phyloP scores from a whole-genome alignment of 2,329 filamentous ascomycete species.

The Thielaviopsis punctulata region DNA sequence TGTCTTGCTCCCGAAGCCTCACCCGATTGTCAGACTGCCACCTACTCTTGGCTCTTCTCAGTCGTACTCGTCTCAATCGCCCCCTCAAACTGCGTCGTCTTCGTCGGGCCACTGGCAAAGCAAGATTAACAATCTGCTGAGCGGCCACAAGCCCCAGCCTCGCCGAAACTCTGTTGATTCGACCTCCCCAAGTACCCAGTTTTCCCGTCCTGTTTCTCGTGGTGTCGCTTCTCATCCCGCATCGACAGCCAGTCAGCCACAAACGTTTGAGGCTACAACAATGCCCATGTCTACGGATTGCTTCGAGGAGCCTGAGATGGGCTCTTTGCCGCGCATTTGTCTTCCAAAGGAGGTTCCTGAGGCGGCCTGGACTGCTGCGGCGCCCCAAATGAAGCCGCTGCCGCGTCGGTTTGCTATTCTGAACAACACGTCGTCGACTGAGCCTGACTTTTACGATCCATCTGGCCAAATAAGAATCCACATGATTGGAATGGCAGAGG shows the following conservation, averaged over 20 bases:
- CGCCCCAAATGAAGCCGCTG: constrained; percentile 35
- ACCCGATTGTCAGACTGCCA: constrained; percentile 68
- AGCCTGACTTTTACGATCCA: constrained; percentile 20
- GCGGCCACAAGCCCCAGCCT: constrained; percentile 24
- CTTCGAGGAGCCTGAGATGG: constrained; percentile 67
- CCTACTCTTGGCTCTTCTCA: constrained; percentile 25
- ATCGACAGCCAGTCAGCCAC: not conserved
- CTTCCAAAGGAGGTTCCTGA: constrained; percentile 47
- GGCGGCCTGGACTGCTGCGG: constrained; percentile 43
- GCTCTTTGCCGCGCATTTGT: constrained; percentile 53
- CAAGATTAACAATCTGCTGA: constrained; percentile 64
- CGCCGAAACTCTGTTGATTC: constrained; percentile 1
- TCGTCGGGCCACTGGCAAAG: constrained; percentile 46
- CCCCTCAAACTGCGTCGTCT: not conserved
- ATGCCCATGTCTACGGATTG: constrained; percentile 63
- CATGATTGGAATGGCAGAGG: constrained; percentile 23
- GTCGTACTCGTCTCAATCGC: not conserved
- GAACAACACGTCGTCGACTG: constrained; percentile 20
- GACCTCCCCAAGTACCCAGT: not conserved
- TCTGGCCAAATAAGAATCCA: constrained; percentile 20
- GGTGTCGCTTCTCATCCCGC: not conserved
- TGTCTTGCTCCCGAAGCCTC: constrained; percentile 50
- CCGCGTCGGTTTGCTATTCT: constrained; percentile 31
- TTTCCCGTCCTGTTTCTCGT: not conserved
- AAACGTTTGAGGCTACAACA: constrained; percentile 3